Evolutionary conservation across 495 filamentous ascomycete species (phyloP).

Genomic region (Hypoxylon fragiforme): DNA sequence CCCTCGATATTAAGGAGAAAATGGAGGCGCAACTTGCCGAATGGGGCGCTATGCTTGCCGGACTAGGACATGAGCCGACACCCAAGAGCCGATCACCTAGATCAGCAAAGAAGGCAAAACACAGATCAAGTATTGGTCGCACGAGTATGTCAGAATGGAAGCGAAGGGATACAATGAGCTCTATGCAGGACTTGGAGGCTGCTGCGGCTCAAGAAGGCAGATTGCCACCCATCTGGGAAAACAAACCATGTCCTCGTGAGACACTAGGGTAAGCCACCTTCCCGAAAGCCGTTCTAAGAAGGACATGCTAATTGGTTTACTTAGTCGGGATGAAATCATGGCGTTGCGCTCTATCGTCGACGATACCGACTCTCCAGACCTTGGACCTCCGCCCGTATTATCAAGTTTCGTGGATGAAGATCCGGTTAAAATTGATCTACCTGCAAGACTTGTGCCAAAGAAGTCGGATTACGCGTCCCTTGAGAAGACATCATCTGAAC

Average conservation of each 20-base stretch:
- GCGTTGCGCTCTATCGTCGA: slow-evolving; percentile 54
- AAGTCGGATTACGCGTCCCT: slow-evolving; percentile 27
- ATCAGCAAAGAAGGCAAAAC: slow-evolving; percentile 36
- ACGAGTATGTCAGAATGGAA: slow-evolving; percentile 47
- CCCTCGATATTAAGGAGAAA: slow-evolving; percentile 67
- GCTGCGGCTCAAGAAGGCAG: slow-evolving; percentile 63
- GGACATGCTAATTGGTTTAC: slow-evolving; percentile 27
- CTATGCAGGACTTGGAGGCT: slow-evolving; percentile 53
- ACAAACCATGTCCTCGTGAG: slow-evolving; percentile 71
- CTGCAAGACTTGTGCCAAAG: slow-evolving; percentile 17
- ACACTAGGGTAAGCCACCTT: slow-evolving; percentile 68
- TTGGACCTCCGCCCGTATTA: slow-evolving; percentile 68
- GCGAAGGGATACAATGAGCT: slow-evolving; percentile 50
- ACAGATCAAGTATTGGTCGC: slow-evolving; percentile 36
- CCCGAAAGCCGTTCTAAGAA: neutral
- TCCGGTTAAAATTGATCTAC: slow-evolving; percentile 58
- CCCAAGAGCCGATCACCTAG: slow-evolving; percentile 44
- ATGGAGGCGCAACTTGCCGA: slow-evolving; percentile 72
- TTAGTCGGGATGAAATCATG: slow-evolving; percentile 50
- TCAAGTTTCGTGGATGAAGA: slow-evolving; percentile 67
- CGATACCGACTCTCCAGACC: slow-evolving; percentile 62
- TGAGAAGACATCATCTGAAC: slow-evolving; percentile 19
- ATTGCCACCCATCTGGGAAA: slow-evolving; percentile 82
- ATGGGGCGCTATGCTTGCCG: slow-evolving; percentile 63
- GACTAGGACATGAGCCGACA: slow-evolving; percentile 58